These are phyloP conservation scores for Russula virescens DNA, from an alignment of 768 basidiomycete genomes.

Conservation along the genomic window DNA sequence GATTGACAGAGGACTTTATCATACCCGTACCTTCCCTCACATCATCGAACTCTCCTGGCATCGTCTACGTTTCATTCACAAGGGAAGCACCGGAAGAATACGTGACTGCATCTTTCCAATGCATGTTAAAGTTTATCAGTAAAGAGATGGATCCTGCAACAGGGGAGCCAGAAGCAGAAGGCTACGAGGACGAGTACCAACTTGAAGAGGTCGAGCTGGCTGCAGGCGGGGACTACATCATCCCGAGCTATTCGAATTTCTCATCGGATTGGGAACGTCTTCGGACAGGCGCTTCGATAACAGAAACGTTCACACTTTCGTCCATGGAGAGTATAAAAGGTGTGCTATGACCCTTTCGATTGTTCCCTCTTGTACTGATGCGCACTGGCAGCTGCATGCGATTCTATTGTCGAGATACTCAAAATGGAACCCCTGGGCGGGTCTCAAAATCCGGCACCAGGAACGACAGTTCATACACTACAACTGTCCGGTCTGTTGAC, in stretches of 20 bases:
- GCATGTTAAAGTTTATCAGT: conserved; percentile 89
- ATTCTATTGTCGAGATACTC: conserved; percentile 92
- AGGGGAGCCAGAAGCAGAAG: conserved; percentile 93
- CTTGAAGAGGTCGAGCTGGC: conserved; percentile 93
- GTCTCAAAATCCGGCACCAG: conserved; percentile 69
- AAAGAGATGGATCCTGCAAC: conserved; percentile 96
- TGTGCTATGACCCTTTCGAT: conserved; percentile 34
- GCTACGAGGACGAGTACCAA: conserved; percentile 99
- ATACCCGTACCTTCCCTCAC: conserved; percentile 74
- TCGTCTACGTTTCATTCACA: conserved; percentile 92
- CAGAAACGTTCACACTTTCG: conserved; percentile 90
- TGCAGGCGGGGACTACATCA: conserved; percentile 83
- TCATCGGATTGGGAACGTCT: conserved; percentile 93
- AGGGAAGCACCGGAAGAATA: conserved; percentile 74
- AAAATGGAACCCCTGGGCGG: conserved; percentile 97
- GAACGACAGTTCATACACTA: conserved; percentile 82
- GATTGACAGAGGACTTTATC: conserved; percentile 90
- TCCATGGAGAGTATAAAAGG: conserved; percentile 93
- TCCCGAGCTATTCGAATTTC: conserved; percentile 93
- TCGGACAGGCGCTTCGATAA: conserved; percentile 66
- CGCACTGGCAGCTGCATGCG: conserved; percentile 71
- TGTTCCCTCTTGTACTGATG: conserved; percentile 22
- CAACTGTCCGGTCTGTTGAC: conserved; percentile 87
- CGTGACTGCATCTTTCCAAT: conserved; percentile 78
- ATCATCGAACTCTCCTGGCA: conserved; percentile 65